Conservation (phyloP, 208 protist genomes). For the Porcisia deanei region DNA sequence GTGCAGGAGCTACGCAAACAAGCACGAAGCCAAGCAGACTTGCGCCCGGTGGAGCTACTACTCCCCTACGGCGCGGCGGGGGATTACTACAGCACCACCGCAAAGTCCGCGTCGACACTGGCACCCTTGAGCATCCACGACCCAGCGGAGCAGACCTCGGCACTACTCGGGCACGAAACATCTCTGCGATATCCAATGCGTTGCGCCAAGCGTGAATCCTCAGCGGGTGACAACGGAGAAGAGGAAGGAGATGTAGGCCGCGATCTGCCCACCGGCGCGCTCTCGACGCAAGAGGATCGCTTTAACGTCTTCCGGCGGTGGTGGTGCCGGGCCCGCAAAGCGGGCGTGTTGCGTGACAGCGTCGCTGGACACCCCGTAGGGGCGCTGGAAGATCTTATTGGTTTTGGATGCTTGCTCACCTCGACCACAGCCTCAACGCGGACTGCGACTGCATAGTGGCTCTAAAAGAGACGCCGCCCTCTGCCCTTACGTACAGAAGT, state of each 20-base stretch:
- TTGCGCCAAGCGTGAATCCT: not conserved
- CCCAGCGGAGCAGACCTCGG: slow-evolving; percentile 4
- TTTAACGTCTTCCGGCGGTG: slow-evolving; percentile 26
- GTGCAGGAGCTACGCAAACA: slow-evolving; percentile 13
- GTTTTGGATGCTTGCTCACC: slow-evolving; percentile 20
- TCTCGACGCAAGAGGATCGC: slow-evolving; percentile 28
- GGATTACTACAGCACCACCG: slow-evolving; percentile 20
- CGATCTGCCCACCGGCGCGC: slow-evolving; percentile 13
- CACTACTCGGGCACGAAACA: slow-evolving; percentile 22
- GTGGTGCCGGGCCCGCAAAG: slow-evolving; percentile 31
- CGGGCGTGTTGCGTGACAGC: slow-evolving; percentile 26
- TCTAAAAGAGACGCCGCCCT: not conserved
- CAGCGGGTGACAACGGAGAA: slow-evolving; percentile 8
- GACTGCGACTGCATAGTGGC: not conserved
- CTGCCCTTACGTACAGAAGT: not conserved
- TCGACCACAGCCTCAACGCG: slow-evolving; percentile 5
- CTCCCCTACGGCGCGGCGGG: slow-evolving; percentile 38
- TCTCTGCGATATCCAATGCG: slow-evolving; percentile 16
- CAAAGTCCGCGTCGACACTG: slow-evolving; percentile 1
- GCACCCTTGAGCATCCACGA: slow-evolving; percentile 8
- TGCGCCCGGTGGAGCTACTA: slow-evolving; percentile 34
- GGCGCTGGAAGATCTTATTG: slow-evolving; percentile 31
- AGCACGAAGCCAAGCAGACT: not conserved
- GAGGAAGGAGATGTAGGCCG: slow-evolving; percentile 11
- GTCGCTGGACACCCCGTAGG: slow-evolving; percentile 21